phyloP scores from a whole-genome alignment of 768 basidiomycete species.

The Pleurotus ostreatus region DNA sequence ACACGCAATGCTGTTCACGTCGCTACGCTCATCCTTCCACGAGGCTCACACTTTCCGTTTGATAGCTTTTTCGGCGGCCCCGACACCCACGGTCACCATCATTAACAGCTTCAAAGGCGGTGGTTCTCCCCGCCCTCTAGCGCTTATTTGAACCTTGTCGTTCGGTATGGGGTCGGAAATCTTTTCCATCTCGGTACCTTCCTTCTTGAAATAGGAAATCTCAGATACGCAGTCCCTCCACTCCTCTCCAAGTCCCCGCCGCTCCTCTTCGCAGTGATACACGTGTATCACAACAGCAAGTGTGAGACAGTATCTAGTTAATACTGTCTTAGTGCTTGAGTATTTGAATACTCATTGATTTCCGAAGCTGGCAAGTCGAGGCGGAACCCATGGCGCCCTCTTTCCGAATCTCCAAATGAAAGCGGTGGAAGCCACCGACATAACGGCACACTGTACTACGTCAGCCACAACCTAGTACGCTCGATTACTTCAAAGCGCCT shows the following conservation, averaged over 20 bases:
- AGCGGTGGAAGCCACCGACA: not conserved
- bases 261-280: not conserved
- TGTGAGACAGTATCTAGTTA: not conserved
- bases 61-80: not conserved
- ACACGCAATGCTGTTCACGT: not conserved
- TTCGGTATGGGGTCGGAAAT: constrained; percentile 6
- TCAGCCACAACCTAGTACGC: not conserved
- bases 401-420: not conserved
- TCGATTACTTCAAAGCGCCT: not conserved
- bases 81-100: constrained; percentile 1
- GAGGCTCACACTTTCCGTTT: not conserved
- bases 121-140: not conserved
- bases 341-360: not conserved
- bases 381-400: not conserved
- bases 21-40: not conserved
- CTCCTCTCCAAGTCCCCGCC: not conserved
- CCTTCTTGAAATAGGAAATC: not conserved
- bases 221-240: not conserved
- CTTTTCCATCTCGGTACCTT: not conserved
- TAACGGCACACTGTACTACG: not conserved
- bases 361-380: not conserved
- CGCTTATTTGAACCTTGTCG: not conserved
- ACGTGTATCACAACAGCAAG: constrained; percentile 5
- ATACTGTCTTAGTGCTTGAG: not conserved
- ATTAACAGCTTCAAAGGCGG: not conserved